phyloP scores from a whole-genome alignment of 2,329 filamentous ascomycete genomes.

The Penicillium sp. region DNA sequence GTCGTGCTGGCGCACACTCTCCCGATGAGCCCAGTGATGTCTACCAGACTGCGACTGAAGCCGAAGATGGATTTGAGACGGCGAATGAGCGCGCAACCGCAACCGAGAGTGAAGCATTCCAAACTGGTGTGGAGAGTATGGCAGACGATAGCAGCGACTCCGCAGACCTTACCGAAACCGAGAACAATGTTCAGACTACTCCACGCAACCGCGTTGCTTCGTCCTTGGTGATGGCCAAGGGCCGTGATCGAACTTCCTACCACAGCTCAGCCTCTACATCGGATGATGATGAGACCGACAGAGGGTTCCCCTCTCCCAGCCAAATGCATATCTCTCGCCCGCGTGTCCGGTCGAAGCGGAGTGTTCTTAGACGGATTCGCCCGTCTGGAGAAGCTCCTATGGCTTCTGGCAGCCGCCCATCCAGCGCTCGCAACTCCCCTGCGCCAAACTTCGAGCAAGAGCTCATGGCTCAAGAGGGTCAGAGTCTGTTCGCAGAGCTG shows the following conservation, averaged over 20 bases:
- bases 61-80: conserved; percentile 69
- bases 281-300: conserved; percentile 71
- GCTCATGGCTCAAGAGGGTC: conserved; percentile 57
- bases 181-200: conserved; percentile 54
- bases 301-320: conserved; percentile 70
- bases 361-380: conserved; percentile 62
- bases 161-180: conserved; percentile 85
- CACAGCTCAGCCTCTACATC: conserved; percentile 90
- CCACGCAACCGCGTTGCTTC: conserved; percentile 45
- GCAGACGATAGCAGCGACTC: conserved; percentile 66
- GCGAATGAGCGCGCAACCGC: conserved; percentile 74
- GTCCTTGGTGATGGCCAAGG: conserved; percentile 48
- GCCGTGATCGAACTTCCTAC: conserved; percentile 68
- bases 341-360: conserved; percentile 72
- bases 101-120: conserved; percentile 93
- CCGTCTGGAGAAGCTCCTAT: conserved; percentile 50
- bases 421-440: conserved; percentile 56
- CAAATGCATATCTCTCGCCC: conserved; percentile 69
- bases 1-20: conserved; percentile 30
- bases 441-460: conserved; percentile 56
- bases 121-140: conserved; percentile 81
- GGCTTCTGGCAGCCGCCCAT: conserved; percentile 42
- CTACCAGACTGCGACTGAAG: conserved; percentile 83
- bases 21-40: conserved; percentile 64
- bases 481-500: conserved; percentile 90